phyloP scores from a whole-genome alignment of 1,284 basidiomycete species.

The Heterobasidion parviporum region DNA sequence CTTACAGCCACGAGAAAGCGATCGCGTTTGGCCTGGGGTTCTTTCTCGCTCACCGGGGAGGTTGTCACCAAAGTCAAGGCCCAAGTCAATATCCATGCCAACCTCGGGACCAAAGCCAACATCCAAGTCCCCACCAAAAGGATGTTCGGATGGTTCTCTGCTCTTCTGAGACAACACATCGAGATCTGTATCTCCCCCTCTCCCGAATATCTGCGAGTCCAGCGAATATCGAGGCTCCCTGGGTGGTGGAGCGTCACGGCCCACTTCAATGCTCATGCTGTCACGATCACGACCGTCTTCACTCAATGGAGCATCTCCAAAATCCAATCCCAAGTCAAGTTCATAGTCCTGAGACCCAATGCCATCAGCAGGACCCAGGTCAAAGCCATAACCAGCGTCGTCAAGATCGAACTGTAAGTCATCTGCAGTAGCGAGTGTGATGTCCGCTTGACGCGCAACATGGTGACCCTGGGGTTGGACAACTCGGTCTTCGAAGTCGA shows the following conservation, averaged over 20 bases:
- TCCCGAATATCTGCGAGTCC: constrained; percentile 47
- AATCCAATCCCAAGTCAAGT: constrained; percentile 65
- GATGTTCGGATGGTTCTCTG: constrained; percentile 55
- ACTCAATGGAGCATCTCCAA: constrained; percentile 46
- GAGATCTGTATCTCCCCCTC: constrained; percentile 37
- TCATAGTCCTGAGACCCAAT: constrained; percentile 83
- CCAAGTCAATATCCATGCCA: constrained; percentile 57
- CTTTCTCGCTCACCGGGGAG: constrained; percentile 31
- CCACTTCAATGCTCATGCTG: constrained; percentile 1
- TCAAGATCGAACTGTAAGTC: constrained; percentile 54
- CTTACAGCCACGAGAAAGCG: constrained; percentile 66
- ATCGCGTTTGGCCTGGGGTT: constrained; percentile 49
- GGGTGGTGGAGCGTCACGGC: constrained; percentile 30
- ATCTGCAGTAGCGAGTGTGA: constrained; percentile 68
- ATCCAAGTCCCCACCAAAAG: constrained; percentile 46
- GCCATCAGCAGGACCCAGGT: constrained; percentile 69
- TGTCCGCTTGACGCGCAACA: constrained; percentile 76
- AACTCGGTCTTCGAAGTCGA: constrained; percentile 66
- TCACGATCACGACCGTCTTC: constrained; percentile 61
- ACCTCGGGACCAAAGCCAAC: constrained; percentile 47
- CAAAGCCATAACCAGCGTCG: constrained; percentile 52
- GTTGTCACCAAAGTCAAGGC: constrained; percentile 61
- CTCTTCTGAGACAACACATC: constrained; percentile 56
- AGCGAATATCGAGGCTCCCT: constrained; percentile 46
- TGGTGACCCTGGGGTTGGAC: constrained; percentile 66